phyloP scores from a whole-genome alignment of 208 protist species.

The Leishmania martiniquensis region DNA sequence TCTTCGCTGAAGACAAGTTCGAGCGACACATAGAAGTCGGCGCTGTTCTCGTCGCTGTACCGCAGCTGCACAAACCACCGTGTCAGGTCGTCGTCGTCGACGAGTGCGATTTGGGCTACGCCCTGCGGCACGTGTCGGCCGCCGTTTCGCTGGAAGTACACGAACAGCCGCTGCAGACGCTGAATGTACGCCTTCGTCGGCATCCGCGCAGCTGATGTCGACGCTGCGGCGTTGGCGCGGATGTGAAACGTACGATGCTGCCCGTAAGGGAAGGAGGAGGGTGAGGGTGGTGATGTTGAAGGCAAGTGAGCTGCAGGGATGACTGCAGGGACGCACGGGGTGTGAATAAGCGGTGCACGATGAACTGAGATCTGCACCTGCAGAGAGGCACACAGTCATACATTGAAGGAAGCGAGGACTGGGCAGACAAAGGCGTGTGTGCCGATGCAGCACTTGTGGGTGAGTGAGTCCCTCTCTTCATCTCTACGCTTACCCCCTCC shows the following conservation, averaged over 20 bases:
- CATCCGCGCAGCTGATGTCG: constrained; percentile 22
- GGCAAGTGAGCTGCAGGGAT: too few species aligned
- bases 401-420: too few species aligned
- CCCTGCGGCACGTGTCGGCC: constrained; percentile 32
- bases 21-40: constrained; percentile 72
- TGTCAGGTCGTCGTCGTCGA: constrained; percentile 81
- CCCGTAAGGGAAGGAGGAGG: neutral
- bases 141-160: constrained; percentile 55
- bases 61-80: constrained; percentile 80
- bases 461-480: too few species aligned
- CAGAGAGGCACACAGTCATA: too few species aligned
- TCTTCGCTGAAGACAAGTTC: constrained; percentile 60
- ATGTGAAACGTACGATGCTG: neutral
- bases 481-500: too few species aligned
- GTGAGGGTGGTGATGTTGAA: neutral
- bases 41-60: constrained; percentile 70
- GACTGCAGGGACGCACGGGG: too few species aligned
- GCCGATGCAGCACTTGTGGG: too few species aligned
- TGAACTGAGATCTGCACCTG: too few species aligned
- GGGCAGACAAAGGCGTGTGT: too few species aligned
- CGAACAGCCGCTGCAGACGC: constrained; percentile 60
- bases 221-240: neutral
- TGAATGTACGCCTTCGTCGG: constrained; percentile 48
- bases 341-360: too few species aligned
- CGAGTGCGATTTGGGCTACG: constrained; percentile 41